Evolutionary conservation across 2,329 filamentous ascomycete species (phyloP).

Genomic region (Beauveria varroae): DNA sequence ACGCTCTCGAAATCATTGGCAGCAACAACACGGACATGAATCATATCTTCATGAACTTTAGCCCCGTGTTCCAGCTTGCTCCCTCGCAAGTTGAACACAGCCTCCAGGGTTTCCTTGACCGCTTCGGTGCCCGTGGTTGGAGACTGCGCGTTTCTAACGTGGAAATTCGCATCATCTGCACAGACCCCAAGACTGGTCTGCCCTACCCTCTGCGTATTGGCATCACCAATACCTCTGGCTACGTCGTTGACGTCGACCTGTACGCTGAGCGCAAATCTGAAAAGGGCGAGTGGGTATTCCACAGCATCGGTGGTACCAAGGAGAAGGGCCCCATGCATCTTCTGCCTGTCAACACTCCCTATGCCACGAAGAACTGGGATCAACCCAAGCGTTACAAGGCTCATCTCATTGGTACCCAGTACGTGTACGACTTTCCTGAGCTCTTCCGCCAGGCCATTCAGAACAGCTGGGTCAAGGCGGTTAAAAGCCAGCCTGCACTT

Average conservation of each 20-base stretch:
- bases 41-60: slow-evolving; percentile 99
- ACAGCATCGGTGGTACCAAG: slow-evolving; percentile 89
- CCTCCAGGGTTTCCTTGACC: slow-evolving; percentile 89
- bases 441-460: slow-evolving; percentile 97
- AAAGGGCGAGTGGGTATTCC: slow-evolving; percentile 97
- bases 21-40: slow-evolving; percentile 99
- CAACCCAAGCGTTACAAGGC: slow-evolving; percentile 99
- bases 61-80: slow-evolving; percentile 86
- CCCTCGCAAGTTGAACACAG: slow-evolving; percentile 88
- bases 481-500: slow-evolving; percentile 65
- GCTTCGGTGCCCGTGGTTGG: slow-evolving; percentile 92
- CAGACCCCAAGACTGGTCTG: slow-evolving; percentile 73
- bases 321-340: slow-evolving; percentile 96
- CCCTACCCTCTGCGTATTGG: slow-evolving; percentile 91
- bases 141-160: slow-evolving; percentile 92
- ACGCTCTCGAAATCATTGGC: slow-evolving; percentile 95
- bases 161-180: slow-evolving; percentile 98
- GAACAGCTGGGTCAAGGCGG: slow-evolving; percentile 79
- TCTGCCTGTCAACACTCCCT: slow-evolving; percentile 82
- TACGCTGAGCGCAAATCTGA: slow-evolving; percentile 97
- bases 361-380: slow-evolving; percentile 96
- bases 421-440: slow-evolving; percentile 99
- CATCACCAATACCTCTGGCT: slow-evolving; percentile 97
- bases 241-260: slow-evolving; percentile 94
- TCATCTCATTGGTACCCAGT: slow-evolving; percentile 97